Evolutionary conservation across 2,329 filamentous ascomycete genomes (phyloP), one percentile per base, ranked within the genome.

Genomic region (Cercospora sp.): DNA sequence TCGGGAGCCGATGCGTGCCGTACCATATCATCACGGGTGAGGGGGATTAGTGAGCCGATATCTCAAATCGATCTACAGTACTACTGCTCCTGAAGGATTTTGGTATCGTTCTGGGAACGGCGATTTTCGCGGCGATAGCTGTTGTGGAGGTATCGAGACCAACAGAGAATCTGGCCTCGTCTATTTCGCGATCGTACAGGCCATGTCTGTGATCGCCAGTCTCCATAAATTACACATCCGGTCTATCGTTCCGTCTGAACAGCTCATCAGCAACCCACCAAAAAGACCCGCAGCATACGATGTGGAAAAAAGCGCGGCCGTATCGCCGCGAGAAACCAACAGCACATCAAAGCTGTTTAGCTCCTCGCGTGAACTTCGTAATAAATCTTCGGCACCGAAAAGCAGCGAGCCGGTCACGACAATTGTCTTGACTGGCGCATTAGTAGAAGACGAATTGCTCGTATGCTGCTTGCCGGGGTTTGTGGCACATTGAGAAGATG

Each of bases 321-420:
- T 5, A 55, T 16, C 16, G 20, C 20, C 51, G 42, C 42, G 42
- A 55, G 20, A 55, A 30, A 55, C 51, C 26, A 55, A 55, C 26
- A 13, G 51, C 51, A 26, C 51, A 23, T 55, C 51, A 55, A 23
- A 45, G 42, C 42, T 45, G 42, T 45, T 16, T 60, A 60, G 58
- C 58, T 42, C 31, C 20, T 60, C 58, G 58, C 58, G 8, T 60
- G 58, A 60, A 60, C 58, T 60, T 60, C 58, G 58, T 60, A n/a
- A 60, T 59, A 10, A 45, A 45, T 45, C 42, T 45, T 59, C 55
- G 55, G 55, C 55, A 59, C 23, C 51, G 51, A 57, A 57, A 57
- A 57, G 23, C 55, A 59, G 28, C 55, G 55, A 36, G 33, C 33
- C 33, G 33, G 33, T 16, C 23, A n/a, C 5, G 31, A 36, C 20